Evolutionary conservation across 768 basidiomycete species (phyloP).

Genomic region (Rhizopogon vinicolor): DNA sequence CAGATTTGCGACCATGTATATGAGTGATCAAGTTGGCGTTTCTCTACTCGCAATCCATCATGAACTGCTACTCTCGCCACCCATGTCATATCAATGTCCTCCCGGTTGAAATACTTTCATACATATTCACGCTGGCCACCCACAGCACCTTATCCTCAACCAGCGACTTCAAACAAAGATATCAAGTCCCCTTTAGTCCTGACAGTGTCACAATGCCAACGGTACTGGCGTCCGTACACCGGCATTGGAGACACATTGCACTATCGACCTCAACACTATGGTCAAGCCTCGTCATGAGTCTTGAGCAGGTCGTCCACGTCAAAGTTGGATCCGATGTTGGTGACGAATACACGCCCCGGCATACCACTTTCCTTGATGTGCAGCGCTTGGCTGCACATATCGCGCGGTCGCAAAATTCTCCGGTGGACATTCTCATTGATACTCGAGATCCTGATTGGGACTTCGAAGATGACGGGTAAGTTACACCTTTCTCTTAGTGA

Average conservation of each 20-base stretch:
- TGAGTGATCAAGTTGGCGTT: background rate
- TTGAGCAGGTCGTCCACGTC: slow-evolving; percentile 11
- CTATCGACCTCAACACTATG: slow-evolving; percentile 46
- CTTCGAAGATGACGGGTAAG: slow-evolving; percentile 46
- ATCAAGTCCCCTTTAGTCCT: slow-evolving; percentile 27
- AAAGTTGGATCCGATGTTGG: background rate
- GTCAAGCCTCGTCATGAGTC: slow-evolving; percentile 49
- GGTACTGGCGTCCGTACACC: slow-evolving; percentile 42
- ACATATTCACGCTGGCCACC: slow-evolving; percentile 48
- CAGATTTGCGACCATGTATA: background rate
- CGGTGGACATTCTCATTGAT: slow-evolving; percentile 54
- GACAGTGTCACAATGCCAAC: slow-evolving; percentile 42
- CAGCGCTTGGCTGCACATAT: slow-evolving; percentile 38
- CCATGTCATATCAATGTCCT: slow-evolving; percentile 34
- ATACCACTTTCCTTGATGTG: slow-evolving; percentile 24
- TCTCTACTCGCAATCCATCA: background rate
- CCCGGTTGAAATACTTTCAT: slow-evolving; percentile 53
- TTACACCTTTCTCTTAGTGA: background rate
- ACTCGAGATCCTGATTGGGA: slow-evolving; percentile 57
- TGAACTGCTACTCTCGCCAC: background rate
- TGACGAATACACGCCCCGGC: background rate
- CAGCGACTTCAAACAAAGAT: slow-evolving; percentile 8
- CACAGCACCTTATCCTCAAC: slow-evolving; percentile 23
- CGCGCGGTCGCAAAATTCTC: slow-evolving; percentile 40
- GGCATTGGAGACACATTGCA: slow-evolving; percentile 50